Conservation (phyloP, 148 eudicot genomes). For the Chenopodium quinoa region DNA sequence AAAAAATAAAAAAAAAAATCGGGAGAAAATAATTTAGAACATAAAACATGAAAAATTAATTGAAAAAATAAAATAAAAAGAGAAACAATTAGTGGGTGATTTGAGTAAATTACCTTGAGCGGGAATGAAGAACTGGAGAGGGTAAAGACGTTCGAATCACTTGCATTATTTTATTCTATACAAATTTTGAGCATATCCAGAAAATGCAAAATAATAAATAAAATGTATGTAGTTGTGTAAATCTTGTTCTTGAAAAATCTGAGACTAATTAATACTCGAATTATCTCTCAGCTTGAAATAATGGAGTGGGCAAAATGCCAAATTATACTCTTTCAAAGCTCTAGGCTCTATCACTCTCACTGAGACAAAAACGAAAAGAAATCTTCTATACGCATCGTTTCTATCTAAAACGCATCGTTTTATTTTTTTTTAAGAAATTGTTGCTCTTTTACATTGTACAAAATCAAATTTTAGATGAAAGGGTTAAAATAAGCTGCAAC, state of each 20-base stretch:
- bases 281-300: background rate
- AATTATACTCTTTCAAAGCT: background rate
- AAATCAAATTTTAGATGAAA: too few relatives aligned
- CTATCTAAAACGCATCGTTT: too few relatives aligned
- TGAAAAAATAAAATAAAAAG: background rate
- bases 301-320: background rate
- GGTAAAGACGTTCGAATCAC: slow-evolving; percentile 14
- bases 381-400: too few relatives aligned
- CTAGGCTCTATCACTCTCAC: background rate
- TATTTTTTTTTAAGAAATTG: too few relatives aligned
- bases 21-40: background rate
- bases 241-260: background rate
- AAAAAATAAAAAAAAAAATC: background rate
- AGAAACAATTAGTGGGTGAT: background rate
- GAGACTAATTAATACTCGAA: background rate
- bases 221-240: background rate
- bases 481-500: too few relatives aligned
- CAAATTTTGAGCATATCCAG: background rate
- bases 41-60: background rate
- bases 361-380: too few relatives aligned
- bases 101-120: slow-evolving; percentile 12
- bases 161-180: slow-evolving; percentile 7
- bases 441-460: too few relatives aligned
- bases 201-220: background rate
- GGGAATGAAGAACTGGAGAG: slow-evolving; percentile 4